These are phyloP conservation scores for Venturia oleaginea DNA, from an alignment of 2,329 filamentous ascomycete genomes.

Conservation along the genomic window DNA sequence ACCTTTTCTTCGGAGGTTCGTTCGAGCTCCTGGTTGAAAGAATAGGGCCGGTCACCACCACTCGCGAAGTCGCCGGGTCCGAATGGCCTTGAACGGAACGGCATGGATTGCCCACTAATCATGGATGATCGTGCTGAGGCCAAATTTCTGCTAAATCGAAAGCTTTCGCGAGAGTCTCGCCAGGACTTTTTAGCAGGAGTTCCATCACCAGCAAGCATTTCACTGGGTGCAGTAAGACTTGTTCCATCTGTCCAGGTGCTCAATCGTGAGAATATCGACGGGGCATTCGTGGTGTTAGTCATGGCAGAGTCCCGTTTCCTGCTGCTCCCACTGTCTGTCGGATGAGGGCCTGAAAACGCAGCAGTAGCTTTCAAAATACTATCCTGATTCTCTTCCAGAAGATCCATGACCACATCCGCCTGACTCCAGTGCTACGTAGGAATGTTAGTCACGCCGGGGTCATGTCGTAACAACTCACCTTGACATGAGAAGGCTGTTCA, in stretches of 20 bases:
- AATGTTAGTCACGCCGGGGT: neutral
- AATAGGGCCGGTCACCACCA: neutral
- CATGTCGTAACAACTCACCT: neutral
- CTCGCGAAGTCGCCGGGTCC: neutral
- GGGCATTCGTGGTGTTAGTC: conserved; percentile 6
- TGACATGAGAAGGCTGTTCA: neutral
- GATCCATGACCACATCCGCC: conserved; percentile 4
- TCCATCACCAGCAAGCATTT: conserved; percentile 7
- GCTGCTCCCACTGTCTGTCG: neutral
- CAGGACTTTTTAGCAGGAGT: conserved; percentile 1
- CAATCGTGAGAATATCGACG: conserved; percentile 10
- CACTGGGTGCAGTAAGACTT: conserved; percentile 8
- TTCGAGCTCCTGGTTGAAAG: neutral
- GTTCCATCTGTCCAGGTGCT: conserved; percentile 11
- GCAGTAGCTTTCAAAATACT: conserved; percentile 5
- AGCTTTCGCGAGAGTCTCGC: conserved; percentile 12
- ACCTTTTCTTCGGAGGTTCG: conserved; percentile 1
- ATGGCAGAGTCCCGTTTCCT: conserved; percentile 12
- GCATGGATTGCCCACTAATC: conserved; percentile 10
- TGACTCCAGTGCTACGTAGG: conserved; percentile 1
- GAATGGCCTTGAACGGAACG: conserved; percentile 7
- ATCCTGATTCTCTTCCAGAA: conserved; percentile 9
- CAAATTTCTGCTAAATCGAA: neutral
- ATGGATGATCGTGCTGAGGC: conserved; percentile 11
- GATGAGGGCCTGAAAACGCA: conserved; percentile 2